Percentiles rank a stretch among this genome's conserved stretches.
These are phyloP conservation scores for Tetradesmus obliquus DNA, from an alignment of 139 green algal genomes.

Conservation along the genomic window DNA sequence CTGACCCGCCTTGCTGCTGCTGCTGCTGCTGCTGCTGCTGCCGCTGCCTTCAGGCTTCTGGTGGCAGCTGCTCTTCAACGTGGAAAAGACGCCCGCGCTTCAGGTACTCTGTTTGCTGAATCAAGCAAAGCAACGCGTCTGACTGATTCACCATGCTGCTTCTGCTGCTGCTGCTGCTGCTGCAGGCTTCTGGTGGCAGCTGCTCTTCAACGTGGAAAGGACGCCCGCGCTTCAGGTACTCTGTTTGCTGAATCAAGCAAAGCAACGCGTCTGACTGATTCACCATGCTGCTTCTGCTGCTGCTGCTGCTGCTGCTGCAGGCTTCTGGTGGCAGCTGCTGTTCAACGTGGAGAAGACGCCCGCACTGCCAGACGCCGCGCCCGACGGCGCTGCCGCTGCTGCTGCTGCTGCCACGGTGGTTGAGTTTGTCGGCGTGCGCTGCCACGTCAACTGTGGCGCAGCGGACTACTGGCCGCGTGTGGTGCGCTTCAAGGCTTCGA, in stretches of 20 bases:
- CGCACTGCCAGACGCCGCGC: conserved; percentile 9
- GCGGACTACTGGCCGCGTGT: not conserved
- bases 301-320: not conserved
- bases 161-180: not conserved
- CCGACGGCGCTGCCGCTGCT: conserved; percentile 18
- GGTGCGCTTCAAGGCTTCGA: conserved; percentile 5
- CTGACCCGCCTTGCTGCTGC: too few relatives aligned
- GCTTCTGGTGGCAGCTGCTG: conserved; percentile 43
- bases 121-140: too few relatives aligned
- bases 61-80: conserved; percentile 44
- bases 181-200: conserved; percentile 49
- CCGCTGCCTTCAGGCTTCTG: conserved; percentile 31
- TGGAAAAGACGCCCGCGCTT: not conserved
- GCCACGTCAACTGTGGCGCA: conserved; percentile 15
- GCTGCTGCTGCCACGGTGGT: conserved; percentile 25
- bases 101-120: too few relatives aligned
- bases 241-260: too few relatives aligned
- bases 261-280: not conserved
- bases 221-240: not conserved
- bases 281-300: too few relatives aligned
- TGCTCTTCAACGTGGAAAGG: conserved; percentile 9
- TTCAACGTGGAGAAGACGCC: conserved; percentile 47
- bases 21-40: not conserved
- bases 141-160: not conserved
- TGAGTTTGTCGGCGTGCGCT: conserved; percentile 47